Conservation (phyloP, 2,329 filamentous ascomycete genomes). For the Macrophomina pseudophaseolina region DNA sequence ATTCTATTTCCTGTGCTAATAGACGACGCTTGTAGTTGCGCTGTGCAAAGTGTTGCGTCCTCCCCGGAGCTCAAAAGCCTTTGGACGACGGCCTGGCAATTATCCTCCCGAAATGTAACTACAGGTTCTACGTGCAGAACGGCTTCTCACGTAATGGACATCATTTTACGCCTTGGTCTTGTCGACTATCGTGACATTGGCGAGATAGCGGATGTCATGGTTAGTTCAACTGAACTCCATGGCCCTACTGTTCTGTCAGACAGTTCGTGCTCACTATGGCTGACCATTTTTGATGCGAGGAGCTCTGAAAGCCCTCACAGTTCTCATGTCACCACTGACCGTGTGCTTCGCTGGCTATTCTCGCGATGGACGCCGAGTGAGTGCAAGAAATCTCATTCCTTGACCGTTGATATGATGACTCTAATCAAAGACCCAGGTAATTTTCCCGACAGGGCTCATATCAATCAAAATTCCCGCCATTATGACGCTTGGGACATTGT, state of each 20-base stretch:
- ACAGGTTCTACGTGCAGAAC: constrained; percentile 74
- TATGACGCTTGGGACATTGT: constrained; percentile 69
- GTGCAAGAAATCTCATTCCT: constrained; percentile 34
- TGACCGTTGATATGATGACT: constrained; percentile 29
- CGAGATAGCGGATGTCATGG: constrained; percentile 72
- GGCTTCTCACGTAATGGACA: constrained; percentile 74
- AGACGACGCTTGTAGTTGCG: constrained; percentile 46
- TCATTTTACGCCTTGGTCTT: constrained; percentile 69
- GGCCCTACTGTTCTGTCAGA: constrained; percentile 82
- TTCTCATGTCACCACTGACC: constrained; percentile 69
- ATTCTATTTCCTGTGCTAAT: background rate
- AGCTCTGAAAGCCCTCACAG: constrained; percentile 71
- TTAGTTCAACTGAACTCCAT: constrained; percentile 78
- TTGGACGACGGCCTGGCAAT: constrained; percentile 80
- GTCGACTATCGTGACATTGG: constrained; percentile 70
- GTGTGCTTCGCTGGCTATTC: constrained; percentile 81
- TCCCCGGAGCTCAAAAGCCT: constrained; percentile 49
- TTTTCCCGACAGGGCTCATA: constrained; percentile 67
- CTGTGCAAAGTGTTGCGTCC: constrained; percentile 50
- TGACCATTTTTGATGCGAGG: constrained; percentile 68
- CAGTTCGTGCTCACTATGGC: constrained; percentile 75
- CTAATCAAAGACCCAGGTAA: constrained; percentile 37
- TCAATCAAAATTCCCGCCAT: constrained; percentile 67
- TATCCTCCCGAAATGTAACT: constrained; percentile 72
- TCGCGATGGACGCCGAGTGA: constrained; percentile 81